Evolutionary conservation across 495 filamentous ascomycete species (phyloP).

Genomic region (Xylaria bambusicola): DNA sequence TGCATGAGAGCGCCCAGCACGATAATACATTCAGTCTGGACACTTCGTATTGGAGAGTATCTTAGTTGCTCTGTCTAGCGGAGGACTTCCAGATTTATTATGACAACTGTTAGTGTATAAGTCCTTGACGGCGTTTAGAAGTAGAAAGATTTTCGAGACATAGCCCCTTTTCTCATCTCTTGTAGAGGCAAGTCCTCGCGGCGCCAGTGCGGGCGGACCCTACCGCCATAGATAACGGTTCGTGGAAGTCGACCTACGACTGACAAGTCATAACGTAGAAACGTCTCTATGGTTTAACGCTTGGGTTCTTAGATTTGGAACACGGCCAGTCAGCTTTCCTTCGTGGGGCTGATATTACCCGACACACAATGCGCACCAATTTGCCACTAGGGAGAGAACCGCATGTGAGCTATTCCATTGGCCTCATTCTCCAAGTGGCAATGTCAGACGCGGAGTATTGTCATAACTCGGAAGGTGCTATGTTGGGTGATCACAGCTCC

Average conservation of each 20-base stretch:
- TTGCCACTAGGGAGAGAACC: not conserved
- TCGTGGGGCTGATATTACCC: not conserved
- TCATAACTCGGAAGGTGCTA: not conserved
- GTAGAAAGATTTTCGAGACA: not conserved
- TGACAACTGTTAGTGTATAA: not conserved
- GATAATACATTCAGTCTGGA: too few relatives aligned
- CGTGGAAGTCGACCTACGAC: not conserved
- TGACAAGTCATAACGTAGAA: not conserved
- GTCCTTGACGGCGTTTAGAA: not conserved
- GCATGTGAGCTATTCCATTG: not conserved
- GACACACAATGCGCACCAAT: not conserved
- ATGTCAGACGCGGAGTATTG: constrained; percentile 8
- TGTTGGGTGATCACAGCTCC: not conserved
- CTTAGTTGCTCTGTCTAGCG: too few relatives aligned
- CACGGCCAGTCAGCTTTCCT: not conserved
- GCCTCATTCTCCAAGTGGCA: constrained; percentile 1
- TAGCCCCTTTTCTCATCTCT: not conserved
- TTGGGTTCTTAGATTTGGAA: not conserved
- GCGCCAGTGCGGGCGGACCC: not conserved
- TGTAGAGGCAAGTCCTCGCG: not conserved
- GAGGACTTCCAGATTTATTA: too few relatives aligned
- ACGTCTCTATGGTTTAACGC: not conserved
- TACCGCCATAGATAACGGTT: not conserved
- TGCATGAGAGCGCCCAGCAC: too few relatives aligned
- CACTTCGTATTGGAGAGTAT: too few relatives aligned